Evolutionary conservation across 2,329 filamentous ascomycete genomes (phyloP).

Genomic region (Amylocarpus encephaloides): DNA sequence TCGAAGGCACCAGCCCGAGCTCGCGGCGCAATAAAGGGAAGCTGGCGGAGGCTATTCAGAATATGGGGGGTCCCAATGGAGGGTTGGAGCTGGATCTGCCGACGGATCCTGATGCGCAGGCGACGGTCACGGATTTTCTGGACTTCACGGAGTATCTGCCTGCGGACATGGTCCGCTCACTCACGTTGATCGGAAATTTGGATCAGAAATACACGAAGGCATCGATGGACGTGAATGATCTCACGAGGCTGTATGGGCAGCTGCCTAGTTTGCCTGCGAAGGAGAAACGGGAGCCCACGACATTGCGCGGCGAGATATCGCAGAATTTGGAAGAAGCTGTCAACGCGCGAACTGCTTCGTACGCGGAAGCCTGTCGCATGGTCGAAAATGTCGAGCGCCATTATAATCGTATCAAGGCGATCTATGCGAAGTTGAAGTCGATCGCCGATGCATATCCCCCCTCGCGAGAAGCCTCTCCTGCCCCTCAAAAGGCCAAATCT

Average conservation of each 20-base stretch:
- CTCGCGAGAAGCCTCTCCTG: slow-evolving; percentile 42
- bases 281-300: slow-evolving; percentile 42
- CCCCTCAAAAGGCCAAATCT: slow-evolving; percentile 40
- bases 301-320: slow-evolving; percentile 55
- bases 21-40: slow-evolving; percentile 28
- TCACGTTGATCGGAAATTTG: slow-evolving; percentile 59
- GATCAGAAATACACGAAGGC: slow-evolving; percentile 52
- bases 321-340: slow-evolving; percentile 48
- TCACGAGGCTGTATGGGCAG: slow-evolving; percentile 51
- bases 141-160: slow-evolving; percentile 60
- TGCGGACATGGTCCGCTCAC: slow-evolving; percentile 58
- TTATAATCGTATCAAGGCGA: slow-evolving; percentile 52
- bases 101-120: slow-evolving; percentile 60
- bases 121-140: slow-evolving; percentile 64
- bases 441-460: slow-evolving; percentile 56
- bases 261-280: slow-evolving; percentile 44
- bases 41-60: slow-evolving; percentile 29
- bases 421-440: slow-evolving; percentile 51
- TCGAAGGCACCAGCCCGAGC: slow-evolving; percentile 25
- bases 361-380: slow-evolving; percentile 58
- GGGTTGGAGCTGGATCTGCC: slow-evolving; percentile 29
- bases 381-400: slow-evolving; percentile 57
- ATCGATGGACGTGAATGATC: slow-evolving; percentile 48
- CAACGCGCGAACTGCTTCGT: slow-evolving; percentile 50
- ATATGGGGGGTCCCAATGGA: slow-evolving; percentile 27